Conservation (phyloP, 768 basidiomycete species). For the Lentinula lateritia region DNA sequence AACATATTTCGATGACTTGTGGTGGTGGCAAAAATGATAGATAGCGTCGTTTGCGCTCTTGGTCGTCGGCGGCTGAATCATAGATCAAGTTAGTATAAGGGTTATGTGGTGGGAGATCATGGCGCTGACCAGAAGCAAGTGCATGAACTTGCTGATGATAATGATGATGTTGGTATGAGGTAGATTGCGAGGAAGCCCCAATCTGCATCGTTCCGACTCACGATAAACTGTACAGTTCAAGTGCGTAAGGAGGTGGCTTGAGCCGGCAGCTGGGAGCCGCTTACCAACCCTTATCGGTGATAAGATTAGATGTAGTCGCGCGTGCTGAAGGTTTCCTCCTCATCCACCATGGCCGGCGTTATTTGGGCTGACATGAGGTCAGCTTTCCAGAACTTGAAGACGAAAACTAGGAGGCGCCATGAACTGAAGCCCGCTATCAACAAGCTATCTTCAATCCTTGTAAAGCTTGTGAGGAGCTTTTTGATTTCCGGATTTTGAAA, state of each 20-base stretch:
- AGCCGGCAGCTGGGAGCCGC: background rate
- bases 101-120: background rate
- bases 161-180: background rate
- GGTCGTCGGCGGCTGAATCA: slow-evolving; percentile 24
- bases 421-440: background rate
- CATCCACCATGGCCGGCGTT: background rate
- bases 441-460: background rate
- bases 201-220: background rate
- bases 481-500: too few species aligned
- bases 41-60: slow-evolving; percentile 69
- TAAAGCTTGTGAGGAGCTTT: background rate
- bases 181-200: background rate
- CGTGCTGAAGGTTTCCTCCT: background rate
- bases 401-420: background rate
- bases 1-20: slow-evolving; percentile 77
- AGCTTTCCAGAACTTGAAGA: background rate
- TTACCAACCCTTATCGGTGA: background rate
- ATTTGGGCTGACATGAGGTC: background rate
- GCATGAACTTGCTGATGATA: background rate
- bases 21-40: slow-evolving; percentile 58
- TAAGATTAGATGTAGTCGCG: background rate
- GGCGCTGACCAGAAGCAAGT: background rate
- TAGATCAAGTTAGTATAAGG: background rate
- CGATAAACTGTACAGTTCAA: slow-evolving; percentile 1
- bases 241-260: background rate